Evolutionary conservation across 1,284 basidiomycete genomes (phyloP).

Genomic region (Irpex sp.): DNA sequence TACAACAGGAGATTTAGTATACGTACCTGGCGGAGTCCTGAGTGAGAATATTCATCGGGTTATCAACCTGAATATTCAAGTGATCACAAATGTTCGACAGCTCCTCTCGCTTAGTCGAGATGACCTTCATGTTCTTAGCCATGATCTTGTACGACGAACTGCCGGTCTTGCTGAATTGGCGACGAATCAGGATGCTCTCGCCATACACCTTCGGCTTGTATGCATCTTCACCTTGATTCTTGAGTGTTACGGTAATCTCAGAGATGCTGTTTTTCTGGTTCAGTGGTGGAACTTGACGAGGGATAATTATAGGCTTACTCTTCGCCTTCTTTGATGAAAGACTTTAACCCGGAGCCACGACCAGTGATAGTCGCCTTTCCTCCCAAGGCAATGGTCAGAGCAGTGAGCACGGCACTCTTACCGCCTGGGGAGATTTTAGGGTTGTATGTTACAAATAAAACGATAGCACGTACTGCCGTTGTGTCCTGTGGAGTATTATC

Average conservation of each 20-base stretch:
- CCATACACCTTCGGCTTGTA: slow-evolving; percentile 83
- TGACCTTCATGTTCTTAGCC: slow-evolving; percentile 55
- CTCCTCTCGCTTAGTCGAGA: slow-evolving; percentile 84
- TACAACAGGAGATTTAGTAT: neutral
- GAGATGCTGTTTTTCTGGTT: slow-evolving; percentile 42
- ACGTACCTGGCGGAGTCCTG: slow-evolving; percentile 49
- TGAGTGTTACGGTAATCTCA: slow-evolving; percentile 76
- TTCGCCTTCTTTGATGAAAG: slow-evolving; percentile 85
- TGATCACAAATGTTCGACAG: slow-evolving; percentile 85
- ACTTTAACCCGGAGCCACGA: slow-evolving; percentile 81
- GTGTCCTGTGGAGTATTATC: slow-evolving; percentile 43
- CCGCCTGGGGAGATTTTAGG: slow-evolving; percentile 53
- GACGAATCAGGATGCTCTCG: slow-evolving; percentile 79
- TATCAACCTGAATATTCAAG: slow-evolving; percentile 96
- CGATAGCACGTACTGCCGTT: slow-evolving; percentile 61
- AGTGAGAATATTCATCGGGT: slow-evolving; percentile 91
- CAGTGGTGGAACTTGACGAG: neutral
- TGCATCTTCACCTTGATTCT: slow-evolving; percentile 88
- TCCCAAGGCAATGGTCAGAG: slow-evolving; percentile 89
- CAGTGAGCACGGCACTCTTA: slow-evolving; percentile 93
- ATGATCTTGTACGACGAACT: slow-evolving; percentile 81
- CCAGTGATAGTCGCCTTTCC: slow-evolving; percentile 89
- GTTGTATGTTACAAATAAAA: neutral
- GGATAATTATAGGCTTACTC: slow-evolving; percentile 35
- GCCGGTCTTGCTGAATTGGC: slow-evolving; percentile 76